phyloP scores from a whole-genome alignment of 192 early-diverging fungal genomes.

The Coemansia javaensis region DNA sequence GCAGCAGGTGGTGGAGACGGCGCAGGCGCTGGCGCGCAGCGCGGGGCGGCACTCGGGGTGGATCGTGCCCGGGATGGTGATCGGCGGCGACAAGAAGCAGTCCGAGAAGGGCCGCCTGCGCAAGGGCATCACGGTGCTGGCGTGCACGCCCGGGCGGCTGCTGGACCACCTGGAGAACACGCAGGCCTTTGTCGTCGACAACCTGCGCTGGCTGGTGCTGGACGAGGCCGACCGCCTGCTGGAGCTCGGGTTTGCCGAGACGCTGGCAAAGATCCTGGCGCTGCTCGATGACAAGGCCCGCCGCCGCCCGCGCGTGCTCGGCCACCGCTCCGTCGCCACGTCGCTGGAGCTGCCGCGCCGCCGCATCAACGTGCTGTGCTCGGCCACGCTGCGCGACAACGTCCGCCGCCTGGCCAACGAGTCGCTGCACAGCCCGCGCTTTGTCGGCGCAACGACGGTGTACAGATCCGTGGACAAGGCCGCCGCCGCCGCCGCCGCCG shows the following conservation, averaged over 20 bases:
- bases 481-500: slow-evolving; percentile 16
- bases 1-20: slow-evolving; percentile 81
- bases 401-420: slow-evolving; percentile 78
- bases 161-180: slow-evolving; percentile 83
- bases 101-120: slow-evolving; percentile 76
- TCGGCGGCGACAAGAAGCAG: slow-evolving; percentile 76
- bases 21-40: slow-evolving; percentile 62
- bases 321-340: slow-evolving; percentile 19
- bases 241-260: slow-evolving; percentile 89
- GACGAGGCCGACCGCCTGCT: slow-evolving; percentile 97
- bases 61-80: slow-evolving; percentile 79
- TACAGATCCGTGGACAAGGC: slow-evolving; percentile 36
- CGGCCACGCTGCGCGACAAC: slow-evolving; percentile 85
- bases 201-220: slow-evolving; percentile 91
- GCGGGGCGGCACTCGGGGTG: slow-evolving; percentile 56
- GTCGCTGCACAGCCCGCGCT: slow-evolving; percentile 71
- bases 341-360: slow-evolving; percentile 55
- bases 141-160: slow-evolving; percentile 93
- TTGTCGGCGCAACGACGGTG: slow-evolving; percentile 61
- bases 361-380: slow-evolving; percentile 78
- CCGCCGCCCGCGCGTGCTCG: slow-evolving; percentile 12
- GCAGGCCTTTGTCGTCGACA: slow-evolving; percentile 72
- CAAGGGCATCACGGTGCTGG: slow-evolving; percentile 86
- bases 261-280: slow-evolving; percentile 63
- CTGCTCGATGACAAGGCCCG: slow-evolving; percentile 53